Evolutionary conservation across 2,329 filamentous ascomycete genomes (phyloP), one percentile per base, ranked within the genome.

Genomic region (Pseudofabraea citricarpa): DNA sequence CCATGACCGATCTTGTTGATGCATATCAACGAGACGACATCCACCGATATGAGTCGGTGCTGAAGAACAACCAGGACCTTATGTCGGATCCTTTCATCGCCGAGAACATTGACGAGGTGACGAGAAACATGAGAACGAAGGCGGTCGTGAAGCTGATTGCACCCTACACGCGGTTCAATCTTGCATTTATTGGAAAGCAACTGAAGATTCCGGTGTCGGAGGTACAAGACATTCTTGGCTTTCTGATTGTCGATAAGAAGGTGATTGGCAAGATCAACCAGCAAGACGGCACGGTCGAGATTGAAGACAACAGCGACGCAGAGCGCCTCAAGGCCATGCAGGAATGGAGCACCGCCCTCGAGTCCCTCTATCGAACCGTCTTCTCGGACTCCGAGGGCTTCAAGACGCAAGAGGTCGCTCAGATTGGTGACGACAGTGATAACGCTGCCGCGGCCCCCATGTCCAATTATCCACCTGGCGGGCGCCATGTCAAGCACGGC

Each of bases 71-170:
- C 69, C 84, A 83, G 58, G 93, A 96, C 60, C 83, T 98, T 20
- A 74, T 97, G 29, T 81, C 85, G 10, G 93, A 98, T 63, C 83
- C 87, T 0, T 98, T 97, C 69, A 98, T 98, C 56, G 91, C 91
- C 21, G 93, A 97, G 68, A 97, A 98, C 63, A 98, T 98, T 55
- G 93, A 97, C 65, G 93, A 98, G 68, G 91, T 98, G 45, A 98
- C 91, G 41, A 87, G 93, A 33, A 96, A 93, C 65, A 95, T 98
- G 85, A 87, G 93, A 43, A 97, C 90, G 53, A 96, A 96, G 73
- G 91, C 90, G 1, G 83, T 97, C 8, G 71, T 95, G 51, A 95
- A 93, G 68, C 74, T 97, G 19, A 93, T 97, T 51, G 90, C 90
- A 4, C 93, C 93, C 0, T 98, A 97, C 71, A 94, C 88, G 5